Percentiles rank a stretch among this genome's conserved stretches.
phyloP scores from a whole-genome alignment of 768 basidiomycete species.

The Auriscalpium vulgare region DNA sequence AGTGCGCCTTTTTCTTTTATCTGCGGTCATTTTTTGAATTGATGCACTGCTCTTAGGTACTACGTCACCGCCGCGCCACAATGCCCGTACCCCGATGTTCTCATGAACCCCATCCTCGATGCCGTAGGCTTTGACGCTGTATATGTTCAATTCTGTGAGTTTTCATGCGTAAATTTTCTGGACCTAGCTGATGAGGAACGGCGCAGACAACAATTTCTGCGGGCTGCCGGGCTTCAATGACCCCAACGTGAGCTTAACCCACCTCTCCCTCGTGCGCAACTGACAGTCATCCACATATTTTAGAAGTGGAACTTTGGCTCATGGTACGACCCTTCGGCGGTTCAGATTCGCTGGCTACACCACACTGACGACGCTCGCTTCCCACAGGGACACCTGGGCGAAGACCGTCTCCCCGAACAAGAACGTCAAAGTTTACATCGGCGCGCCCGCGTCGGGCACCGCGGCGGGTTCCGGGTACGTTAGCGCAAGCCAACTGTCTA shows the following conservation, averaged over 20 bases:
- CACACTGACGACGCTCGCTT: not conserved
- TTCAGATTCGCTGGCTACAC: not conserved
- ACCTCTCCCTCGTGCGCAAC: not conserved
- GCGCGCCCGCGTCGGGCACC: constrained; percentile 48
- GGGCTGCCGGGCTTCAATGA: constrained; percentile 39
- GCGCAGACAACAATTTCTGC: constrained; percentile 49
- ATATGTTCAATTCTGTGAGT: constrained; percentile 62
- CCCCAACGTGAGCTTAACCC: constrained; percentile 27
- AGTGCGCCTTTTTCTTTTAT: constrained; percentile 26
- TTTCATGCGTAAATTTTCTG: not conserved
- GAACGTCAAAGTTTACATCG: constrained; percentile 61
- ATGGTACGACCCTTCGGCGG: constrained; percentile 31
- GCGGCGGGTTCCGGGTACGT: constrained; percentile 56
- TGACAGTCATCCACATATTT: not conserved
- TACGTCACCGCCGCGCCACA: constrained; percentile 59
- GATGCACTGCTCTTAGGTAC: constrained; percentile 33
- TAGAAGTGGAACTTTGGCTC: constrained; percentile 46
- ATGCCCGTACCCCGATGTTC: constrained; percentile 64
- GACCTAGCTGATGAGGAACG: not conserved
- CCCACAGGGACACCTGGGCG: constrained; percentile 55
- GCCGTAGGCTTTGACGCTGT: constrained; percentile 60
- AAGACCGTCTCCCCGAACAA: constrained; percentile 47
- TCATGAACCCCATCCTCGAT: constrained; percentile 53
- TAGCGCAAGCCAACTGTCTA: constrained; percentile 36
- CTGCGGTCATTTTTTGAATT: not conserved